Evolutionary conservation across 306 rosid species (phyloP), one percentile per base, ranked within the genome.

Genomic region (Prunus mongolica): DNA sequence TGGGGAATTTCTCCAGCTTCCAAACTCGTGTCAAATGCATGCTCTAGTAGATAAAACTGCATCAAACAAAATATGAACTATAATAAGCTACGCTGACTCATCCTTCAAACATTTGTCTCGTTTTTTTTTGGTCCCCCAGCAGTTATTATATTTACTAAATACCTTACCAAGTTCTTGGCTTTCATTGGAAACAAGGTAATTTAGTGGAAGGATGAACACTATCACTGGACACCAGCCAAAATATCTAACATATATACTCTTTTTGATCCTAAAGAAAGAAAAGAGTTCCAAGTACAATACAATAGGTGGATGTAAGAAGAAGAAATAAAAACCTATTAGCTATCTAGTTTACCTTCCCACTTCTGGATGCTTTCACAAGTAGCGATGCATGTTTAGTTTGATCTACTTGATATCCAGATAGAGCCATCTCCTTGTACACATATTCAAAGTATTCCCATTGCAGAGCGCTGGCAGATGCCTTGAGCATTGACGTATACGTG

Each of bases 381-480:
- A 92, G 78, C 2, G 76, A 56, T 20, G 84, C 86, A 54, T 84
- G 89, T 66, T 79, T 92, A 80, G 67, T 83, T 80, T 92, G 96
- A 86, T 94, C 90, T 62, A 92, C 82, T 76, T 80, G 87, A 84
- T 78, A 89, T 56, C 95, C 92, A 3, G 91, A 81, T 41, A 92
- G 82, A 78, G 86, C 79, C 97, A 94, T 92, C 84, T 92, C 96
- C 79, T 85, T 89, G 81, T 92, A 94, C 63, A 90, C 91, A 78
- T 81, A 89, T 87, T 94, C 98, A 77, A 95, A 95, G 82, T 95
- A 95, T 83, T 95, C 98, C 98, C 98, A 95, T 71, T 90, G 98
- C 57, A 81, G 89, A 60, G 97, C 89, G 57, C 87, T 79, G 49
- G 97, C 91, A 41, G 96, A 89, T 45, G 91, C 92, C 85, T 90